A percentile compares a stretch with the other conserved stretches of the same genome.
phyloP scores from a whole-genome alignment of 345 rosid genomes.

The Citrus inodora region DNA sequence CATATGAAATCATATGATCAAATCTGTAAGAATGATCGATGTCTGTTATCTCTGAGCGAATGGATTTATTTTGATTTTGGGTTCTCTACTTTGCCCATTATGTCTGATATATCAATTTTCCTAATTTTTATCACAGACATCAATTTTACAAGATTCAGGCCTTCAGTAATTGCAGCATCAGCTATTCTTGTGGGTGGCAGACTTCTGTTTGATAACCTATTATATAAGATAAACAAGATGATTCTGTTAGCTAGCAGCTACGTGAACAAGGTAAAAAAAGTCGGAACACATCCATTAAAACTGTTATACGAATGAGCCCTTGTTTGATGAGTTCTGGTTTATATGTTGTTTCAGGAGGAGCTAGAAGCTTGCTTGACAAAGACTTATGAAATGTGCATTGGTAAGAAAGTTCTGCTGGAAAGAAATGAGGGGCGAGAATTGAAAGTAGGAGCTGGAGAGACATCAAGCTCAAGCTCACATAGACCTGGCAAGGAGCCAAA shows the following conservation, averaged over 20 bases:
- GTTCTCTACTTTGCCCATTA: neutral
- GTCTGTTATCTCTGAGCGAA: no score
- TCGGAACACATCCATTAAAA: neutral
- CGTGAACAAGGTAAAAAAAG: neutral
- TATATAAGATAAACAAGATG: neutral
- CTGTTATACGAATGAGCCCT: neutral
- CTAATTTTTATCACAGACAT: neutral
- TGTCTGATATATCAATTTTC: neutral
- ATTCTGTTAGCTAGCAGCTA: neutral
- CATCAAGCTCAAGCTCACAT: neutral
- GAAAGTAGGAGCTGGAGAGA: neutral
- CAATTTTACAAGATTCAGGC: neutral
- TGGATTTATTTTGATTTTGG: no score
- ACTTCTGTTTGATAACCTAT: neutral
- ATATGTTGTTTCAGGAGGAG: neutral
- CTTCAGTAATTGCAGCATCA: conserved; percentile 12
- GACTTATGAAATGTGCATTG: neutral
- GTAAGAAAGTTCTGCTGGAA: neutral
- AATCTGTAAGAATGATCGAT: no score
- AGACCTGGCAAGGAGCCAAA: no score
- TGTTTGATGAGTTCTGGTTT: neutral
- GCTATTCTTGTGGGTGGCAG: neutral
- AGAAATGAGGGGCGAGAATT: neutral
- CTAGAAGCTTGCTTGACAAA: neutral
- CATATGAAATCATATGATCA: no score